Evolutionary conservation across 2,329 filamentous ascomycete genomes (phyloP).

Genomic region (Trematosphaeria pertusa): DNA sequence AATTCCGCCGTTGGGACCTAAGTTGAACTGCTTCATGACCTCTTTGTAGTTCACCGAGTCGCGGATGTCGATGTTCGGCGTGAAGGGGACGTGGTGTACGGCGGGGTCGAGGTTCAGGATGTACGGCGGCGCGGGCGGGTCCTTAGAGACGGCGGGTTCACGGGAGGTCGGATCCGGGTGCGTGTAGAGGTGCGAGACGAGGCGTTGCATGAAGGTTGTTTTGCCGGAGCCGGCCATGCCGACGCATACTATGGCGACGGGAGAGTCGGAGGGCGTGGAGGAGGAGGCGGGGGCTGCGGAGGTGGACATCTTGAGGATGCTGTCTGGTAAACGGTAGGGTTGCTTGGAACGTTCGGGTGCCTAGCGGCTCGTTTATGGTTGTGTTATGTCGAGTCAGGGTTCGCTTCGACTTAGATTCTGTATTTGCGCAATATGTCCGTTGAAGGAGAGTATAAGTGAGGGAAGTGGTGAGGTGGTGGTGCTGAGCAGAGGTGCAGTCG

Average conservation of each 20-base stretch:
- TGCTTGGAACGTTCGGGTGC: no score
- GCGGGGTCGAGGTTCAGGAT: constrained; percentile 97
- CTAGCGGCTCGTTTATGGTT: no score
- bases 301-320: constrained; percentile 51
- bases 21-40: constrained; percentile 99
- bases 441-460: no score
- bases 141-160: constrained; percentile 39
- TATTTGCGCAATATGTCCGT: no score
- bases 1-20: constrained; percentile 96
- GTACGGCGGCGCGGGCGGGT: constrained; percentile 71
- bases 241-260: constrained; percentile 87
- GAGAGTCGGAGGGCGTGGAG: constrained; percentile 40
- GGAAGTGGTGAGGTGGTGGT: background rate
- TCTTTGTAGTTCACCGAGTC: constrained; percentile 99
- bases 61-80: constrained; percentile 97
- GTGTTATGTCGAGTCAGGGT: no score
- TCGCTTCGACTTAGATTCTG: no score
- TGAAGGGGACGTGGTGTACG: constrained; percentile 90
- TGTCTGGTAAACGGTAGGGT: background rate
- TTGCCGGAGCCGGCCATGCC: constrained; percentile 99
- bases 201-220: constrained; percentile 99
- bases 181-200: constrained; percentile 89
- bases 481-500: constrained; percentile 1
- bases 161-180: constrained; percentile 62
- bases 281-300: constrained; percentile 17